Conservation (phyloP, 768 basidiomycete species). For the Boletus eberwhitei region DNA sequence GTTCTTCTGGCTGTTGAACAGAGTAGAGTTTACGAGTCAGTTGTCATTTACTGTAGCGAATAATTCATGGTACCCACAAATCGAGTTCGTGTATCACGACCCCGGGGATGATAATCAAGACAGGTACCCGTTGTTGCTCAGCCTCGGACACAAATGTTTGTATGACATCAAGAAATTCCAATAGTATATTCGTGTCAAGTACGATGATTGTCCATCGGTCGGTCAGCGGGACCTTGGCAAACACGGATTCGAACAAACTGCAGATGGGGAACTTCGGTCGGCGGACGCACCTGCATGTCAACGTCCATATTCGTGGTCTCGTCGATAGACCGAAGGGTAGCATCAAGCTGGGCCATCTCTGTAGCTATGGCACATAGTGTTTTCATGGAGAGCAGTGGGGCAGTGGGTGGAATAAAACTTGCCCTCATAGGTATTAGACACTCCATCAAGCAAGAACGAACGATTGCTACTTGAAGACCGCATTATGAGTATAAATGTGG, state of each 20-base stretch:
- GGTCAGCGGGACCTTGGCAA: slow-evolving; percentile 38
- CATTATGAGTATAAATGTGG: slow-evolving; percentile 5
- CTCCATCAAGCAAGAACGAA: background rate
- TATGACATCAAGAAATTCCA: slow-evolving; percentile 63
- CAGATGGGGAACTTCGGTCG: background rate
- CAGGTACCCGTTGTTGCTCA: slow-evolving; percentile 45
- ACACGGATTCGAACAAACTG: background rate
- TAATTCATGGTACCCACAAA: slow-evolving; percentile 40
- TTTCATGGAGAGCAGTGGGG: background rate
- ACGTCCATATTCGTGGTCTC: slow-evolving; percentile 62
- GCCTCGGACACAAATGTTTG: slow-evolving; percentile 63
- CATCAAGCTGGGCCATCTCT: slow-evolving; percentile 20
- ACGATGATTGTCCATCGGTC: slow-evolving; percentile 51
- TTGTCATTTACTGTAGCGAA: background rate
- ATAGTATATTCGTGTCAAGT: slow-evolving; percentile 76
- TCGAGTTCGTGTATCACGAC: slow-evolving; percentile 79
- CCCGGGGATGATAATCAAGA: slow-evolving; percentile 66
- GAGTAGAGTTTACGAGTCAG: background rate
- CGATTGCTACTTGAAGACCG: background rate
- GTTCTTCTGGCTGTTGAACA: slow-evolving; percentile 38
- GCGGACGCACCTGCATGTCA: slow-evolving; percentile 63
- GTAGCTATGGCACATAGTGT: slow-evolving; percentile 4
- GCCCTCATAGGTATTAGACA: slow-evolving; percentile 4
- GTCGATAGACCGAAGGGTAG: slow-evolving; percentile 51
- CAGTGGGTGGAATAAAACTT: background rate